phyloP scores from a whole-genome alignment of 2,329 filamentous ascomycete genomes.

The Colletotrichum abscissum region DNA sequence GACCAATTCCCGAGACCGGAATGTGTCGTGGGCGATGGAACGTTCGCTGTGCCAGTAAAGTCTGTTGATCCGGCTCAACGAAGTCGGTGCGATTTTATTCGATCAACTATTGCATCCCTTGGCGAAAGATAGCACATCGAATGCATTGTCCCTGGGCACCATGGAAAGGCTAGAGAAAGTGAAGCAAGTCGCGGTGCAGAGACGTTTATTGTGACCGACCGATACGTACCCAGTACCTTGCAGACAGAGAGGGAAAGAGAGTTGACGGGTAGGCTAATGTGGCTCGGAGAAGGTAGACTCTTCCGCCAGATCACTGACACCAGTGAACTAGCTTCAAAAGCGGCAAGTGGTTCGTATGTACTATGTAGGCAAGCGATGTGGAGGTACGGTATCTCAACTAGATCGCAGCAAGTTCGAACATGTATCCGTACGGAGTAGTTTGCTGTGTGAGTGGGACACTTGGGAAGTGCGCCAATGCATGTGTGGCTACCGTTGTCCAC shows the following conservation, averaged over 20 bases:
- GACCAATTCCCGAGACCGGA: background rate
- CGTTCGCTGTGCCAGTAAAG: background rate
- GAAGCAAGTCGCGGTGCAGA: background rate
- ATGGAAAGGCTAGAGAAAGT: background rate
- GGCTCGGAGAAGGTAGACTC: constrained; percentile 23
- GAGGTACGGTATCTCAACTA: background rate
- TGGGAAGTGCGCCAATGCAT: background rate
- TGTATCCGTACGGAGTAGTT: background rate
- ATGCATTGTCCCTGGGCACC: background rate
- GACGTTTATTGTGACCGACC: background rate
- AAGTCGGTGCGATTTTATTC: background rate
- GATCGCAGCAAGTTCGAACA: background rate
- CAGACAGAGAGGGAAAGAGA: constrained; percentile 11
- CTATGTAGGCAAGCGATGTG: background rate
- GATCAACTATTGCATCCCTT: background rate
- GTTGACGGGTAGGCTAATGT: constrained; percentile 36
- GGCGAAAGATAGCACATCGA: background rate
- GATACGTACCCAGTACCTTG: constrained; percentile 24
- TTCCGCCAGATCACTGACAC: constrained; percentile 19
- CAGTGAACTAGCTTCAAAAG: constrained; percentile 16
- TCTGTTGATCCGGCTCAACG: background rate
- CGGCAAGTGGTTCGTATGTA: constrained; percentile 21
- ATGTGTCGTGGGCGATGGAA: background rate
- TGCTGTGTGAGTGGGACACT: background rate
- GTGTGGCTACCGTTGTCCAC: background rate